Conservation (phyloP, 2,329 filamentous ascomycete species). For the Zymoseptoria crescenta region DNA sequence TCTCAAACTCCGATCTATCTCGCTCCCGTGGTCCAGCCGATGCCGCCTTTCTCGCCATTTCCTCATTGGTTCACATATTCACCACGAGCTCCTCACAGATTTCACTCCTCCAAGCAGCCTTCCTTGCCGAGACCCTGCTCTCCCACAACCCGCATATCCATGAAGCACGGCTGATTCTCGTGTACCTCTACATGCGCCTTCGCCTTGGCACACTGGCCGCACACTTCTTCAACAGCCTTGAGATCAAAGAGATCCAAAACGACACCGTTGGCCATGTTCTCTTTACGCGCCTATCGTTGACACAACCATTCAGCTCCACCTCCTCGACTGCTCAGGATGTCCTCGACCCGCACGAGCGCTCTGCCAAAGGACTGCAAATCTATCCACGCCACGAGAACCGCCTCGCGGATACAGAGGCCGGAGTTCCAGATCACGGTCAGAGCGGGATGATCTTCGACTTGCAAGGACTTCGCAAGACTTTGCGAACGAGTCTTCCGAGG, state of each 20-base stretch:
- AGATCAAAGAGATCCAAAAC: slow-evolving; percentile 31
- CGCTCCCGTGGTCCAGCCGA: slow-evolving; percentile 20
- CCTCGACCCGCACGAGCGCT: slow-evolving; percentile 25
- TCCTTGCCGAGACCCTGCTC: slow-evolving; percentile 24
- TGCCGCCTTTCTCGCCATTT: slow-evolving; percentile 28
- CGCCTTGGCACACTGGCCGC: slow-evolving; percentile 27
- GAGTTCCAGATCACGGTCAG: slow-evolving; percentile 25
- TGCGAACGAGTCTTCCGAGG: slow-evolving; percentile 24
- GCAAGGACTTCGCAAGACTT: slow-evolving; percentile 24
- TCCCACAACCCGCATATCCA: slow-evolving; percentile 22
- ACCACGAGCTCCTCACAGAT: slow-evolving; percentile 10
- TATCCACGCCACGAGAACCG: slow-evolving; percentile 27
- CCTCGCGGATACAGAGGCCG: slow-evolving; percentile 25
- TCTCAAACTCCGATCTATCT: slow-evolving; percentile 7
- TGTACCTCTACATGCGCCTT: slow-evolving; percentile 30
- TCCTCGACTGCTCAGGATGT: slow-evolving; percentile 12
- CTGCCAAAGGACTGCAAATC: slow-evolving; percentile 22
- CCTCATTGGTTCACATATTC: slow-evolving; percentile 24
- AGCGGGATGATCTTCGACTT: slow-evolving; percentile 32
- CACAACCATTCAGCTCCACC: slow-evolving; percentile 22
- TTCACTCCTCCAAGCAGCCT: slow-evolving; percentile 26
- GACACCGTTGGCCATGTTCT: slow-evolving; percentile 31
- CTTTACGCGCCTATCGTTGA: slow-evolving; percentile 26
- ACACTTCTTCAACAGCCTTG: slow-evolving; percentile 25
- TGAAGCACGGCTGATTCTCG: slow-evolving; percentile 28